These are phyloP conservation scores for Arthrinium phaeospermum DNA, from an alignment of 2,329 filamentous ascomycete genomes.

Conservation along the genomic window DNA sequence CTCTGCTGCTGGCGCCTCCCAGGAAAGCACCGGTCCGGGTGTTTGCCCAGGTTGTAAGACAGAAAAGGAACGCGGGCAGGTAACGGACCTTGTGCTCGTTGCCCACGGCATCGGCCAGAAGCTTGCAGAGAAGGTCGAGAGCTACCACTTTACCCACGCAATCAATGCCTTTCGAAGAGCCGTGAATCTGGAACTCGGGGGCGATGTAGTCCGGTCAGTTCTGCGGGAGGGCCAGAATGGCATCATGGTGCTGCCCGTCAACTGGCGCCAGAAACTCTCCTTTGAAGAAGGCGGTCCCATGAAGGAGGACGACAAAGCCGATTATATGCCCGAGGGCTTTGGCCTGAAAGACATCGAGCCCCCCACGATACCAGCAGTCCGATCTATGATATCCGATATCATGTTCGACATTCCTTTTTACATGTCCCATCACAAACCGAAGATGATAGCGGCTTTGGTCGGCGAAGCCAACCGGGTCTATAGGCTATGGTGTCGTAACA, in stretches of 20 bases:
- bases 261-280: conserved; percentile 88
- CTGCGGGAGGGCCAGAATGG: conserved; percentile 81
- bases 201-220: conserved; percentile 73
- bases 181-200: conserved; percentile 83
- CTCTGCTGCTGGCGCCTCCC: conserved; percentile 36
- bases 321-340: conserved; percentile 65
- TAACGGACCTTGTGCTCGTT: conserved; percentile 88
- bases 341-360: conserved; percentile 89
- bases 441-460: conserved; percentile 90
- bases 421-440: conserved; percentile 92
- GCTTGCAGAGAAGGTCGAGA: conserved; percentile 90
- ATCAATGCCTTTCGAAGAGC: conserved; percentile 89
- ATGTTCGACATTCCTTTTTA: conserved; percentile 99
- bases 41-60: conserved; percentile 65
- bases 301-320: conserved; percentile 56
- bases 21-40: conserved; percentile 28
- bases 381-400: conserved; percentile 92
- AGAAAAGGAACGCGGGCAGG: conserved; percentile 68
- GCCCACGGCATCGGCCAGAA: conserved; percentile 98
- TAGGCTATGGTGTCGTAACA: conserved; percentile 91
- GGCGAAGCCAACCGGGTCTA: conserved; percentile 96
- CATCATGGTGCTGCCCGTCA: conserved; percentile 92
- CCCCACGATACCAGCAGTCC: conserved; percentile 86
- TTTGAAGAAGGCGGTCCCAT: conserved; percentile 79
- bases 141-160: conserved; percentile 95